Evolutionary conservation across 768 basidiomycete genomes (phyloP), one percentile per base, ranked within the genome.

Genomic region (Lactarius sanguifluus): DNA sequence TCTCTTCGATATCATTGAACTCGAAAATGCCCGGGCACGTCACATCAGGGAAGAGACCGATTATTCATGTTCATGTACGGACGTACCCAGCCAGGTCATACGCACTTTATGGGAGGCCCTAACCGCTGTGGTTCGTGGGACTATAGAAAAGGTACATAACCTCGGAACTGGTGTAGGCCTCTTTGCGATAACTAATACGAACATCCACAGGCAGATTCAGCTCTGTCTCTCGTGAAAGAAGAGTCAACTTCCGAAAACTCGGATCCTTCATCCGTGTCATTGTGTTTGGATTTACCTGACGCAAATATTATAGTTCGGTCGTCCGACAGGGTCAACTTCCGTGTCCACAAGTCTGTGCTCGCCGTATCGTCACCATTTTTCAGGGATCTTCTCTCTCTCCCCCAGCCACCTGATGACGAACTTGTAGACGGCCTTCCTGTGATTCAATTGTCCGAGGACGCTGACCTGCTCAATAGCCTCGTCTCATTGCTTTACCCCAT

Each of bases 321-420:
- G 12, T 50, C 47, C 2, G 23, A 45, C 20, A 8, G 10, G 6
- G 40, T 7, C 40, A 41, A 41, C 16, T 18, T 41, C 6, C 40
- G 40, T 41, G 16, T 41, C 40, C 40, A 41, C 40, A 41, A 41
- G 16, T 18, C 40, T 2, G 15, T 41, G 40, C 63, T 64, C 8
- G 30, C 18, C 18, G 15, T 36, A 8, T 23, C 57, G 23, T 64
- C 63, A 32, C 57, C 57, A 18, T 36, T 64, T 25, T 64, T 64
- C 63, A 41, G 2, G 2, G 40, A 41, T 7, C 16, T 41, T 0
- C 40, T 41, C 16, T 41, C 40, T 7, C 16, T 41, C 5, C 40
- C 40, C 40, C 40, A 41, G 6, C 40, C 40, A 41, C 40, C 5
- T 0, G 40, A 41, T 18, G 40, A 18, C 40, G 6, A 41, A 41